Conservation (phyloP, 345 rosid genomes). For the Lepidium aucheri region DNA sequence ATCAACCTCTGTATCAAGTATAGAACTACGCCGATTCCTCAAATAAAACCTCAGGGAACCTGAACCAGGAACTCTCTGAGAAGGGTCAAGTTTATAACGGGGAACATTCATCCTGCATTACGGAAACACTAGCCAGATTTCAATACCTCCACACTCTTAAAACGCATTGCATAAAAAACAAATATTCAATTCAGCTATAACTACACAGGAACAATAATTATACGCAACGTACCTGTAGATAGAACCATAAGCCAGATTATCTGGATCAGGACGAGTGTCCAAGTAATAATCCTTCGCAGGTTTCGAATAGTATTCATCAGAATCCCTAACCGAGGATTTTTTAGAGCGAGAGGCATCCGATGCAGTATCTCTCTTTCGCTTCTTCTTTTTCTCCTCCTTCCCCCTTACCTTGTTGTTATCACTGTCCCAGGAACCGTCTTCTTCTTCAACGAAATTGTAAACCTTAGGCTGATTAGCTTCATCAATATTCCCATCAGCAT, state of each 20-base stretch:
- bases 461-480: conserved; percentile 10
- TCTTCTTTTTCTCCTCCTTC: conserved; percentile 35
- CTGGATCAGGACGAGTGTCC: conserved; percentile 77
- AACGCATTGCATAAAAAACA: not conserved
- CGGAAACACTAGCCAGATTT: not conserved
- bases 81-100: conserved; percentile 47
- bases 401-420: conserved; percentile 26
- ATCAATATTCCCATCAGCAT: not conserved
- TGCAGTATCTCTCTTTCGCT: conserved; percentile 30
- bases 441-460: conserved; percentile 42
- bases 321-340: conserved; percentile 36
- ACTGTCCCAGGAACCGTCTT: conserved; percentile 26
- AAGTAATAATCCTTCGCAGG: conserved; percentile 74
- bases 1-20: conserved; percentile 59
- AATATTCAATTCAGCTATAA: not conserved
- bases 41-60: conserved; percentile 30
- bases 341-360: conserved; percentile 29
- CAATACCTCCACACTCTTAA: not conserved
- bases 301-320: conserved; percentile 39
- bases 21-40: conserved; percentile 27
- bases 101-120: conserved; percentile 84
- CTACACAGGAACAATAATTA: not conserved
- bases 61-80: conserved; percentile 29
- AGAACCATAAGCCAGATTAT: conserved; percentile 78
- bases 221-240: conserved; percentile 51